Evolutionary conservation across 2,329 filamentous ascomycete genomes (phyloP).

Genomic region (Venturia nashicola): DNA sequence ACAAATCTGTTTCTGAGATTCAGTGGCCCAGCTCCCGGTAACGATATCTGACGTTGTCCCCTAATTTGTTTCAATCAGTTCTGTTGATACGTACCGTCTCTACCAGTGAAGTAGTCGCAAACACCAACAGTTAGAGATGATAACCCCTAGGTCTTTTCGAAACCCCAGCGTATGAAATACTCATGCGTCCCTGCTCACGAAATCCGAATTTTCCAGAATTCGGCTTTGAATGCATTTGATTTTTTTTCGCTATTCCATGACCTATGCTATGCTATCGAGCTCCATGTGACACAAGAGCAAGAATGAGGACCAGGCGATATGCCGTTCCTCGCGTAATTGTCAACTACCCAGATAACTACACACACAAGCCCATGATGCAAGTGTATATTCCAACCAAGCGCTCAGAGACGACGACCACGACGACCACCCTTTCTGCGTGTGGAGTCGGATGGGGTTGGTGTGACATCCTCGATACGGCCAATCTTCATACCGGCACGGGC

Average conservation of each 20-base stretch:
- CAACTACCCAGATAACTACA: constrained; percentile 12
- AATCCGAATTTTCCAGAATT: background rate
- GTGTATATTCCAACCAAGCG: constrained; percentile 23
- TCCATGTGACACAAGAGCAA: constrained; percentile 38
- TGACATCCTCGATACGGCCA: constrained; percentile 98
- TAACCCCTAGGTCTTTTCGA: too few species aligned
- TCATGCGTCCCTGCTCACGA: too few species aligned
- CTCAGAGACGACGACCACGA: constrained; percentile 99
- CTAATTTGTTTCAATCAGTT: too few species aligned
- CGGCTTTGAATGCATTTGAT: background rate
- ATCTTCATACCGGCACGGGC: constrained; percentile 99
- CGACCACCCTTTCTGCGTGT: constrained; percentile 99
- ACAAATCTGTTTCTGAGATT: too few species aligned
- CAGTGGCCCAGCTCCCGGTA: too few species aligned
- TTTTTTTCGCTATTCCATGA: background rate
- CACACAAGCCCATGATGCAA: constrained; percentile 31
- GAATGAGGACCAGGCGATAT: constrained; percentile 50
- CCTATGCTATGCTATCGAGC: constrained; percentile 5
- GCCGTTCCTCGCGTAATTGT: constrained; percentile 66
- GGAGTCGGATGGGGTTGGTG: constrained; percentile 96
- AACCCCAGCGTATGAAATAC: too few species aligned
- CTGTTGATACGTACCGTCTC: too few species aligned
- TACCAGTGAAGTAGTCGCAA: too few species aligned
- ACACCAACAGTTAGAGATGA: too few species aligned
- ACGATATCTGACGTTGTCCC: too few species aligned